Base-by-base conservation (phyloP, 139 green algal genomes). In the Auxenochlorella pyrenoidosa region DNA sequence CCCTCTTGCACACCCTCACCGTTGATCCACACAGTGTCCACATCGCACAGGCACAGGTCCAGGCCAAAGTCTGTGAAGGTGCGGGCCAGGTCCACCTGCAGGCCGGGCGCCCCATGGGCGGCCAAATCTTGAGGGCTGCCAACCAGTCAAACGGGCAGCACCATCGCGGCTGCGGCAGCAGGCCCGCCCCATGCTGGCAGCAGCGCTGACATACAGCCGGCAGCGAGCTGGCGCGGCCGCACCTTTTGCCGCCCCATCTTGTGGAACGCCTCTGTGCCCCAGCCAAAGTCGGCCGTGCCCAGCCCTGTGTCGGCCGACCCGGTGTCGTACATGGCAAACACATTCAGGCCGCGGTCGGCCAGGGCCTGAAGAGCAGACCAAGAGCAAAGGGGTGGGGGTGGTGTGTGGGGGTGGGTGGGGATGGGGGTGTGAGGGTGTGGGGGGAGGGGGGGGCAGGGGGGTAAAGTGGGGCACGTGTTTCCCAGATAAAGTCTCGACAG, bases 191-290 rank as follows among this genome's bases (percentile, higher is more conserved):
- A 54, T 10, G 47, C 10, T 54, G 6, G 47, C 63, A 71, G 63
- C 63, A 71, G 63, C 13, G 5, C 10, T 10, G 47, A 10, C 47
- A 6, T 10, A 18, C 47, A 10, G 47, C 47, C 47, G 47, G 47
- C 63, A 38, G 63, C 28, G 19, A 36, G 63, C 13, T 12, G 18
- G 15, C 54, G 54, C 54, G 54, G 38, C 71, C 36, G 86, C 84
- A 99, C 96, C 93, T 98, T 99, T 85, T 98, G 92, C 24, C 96
- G 88, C 5, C 94, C 94, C 97, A 99, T 99, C 85, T 97, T 97
- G 93, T 97, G 94, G 92, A 99, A 99, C 24, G 91, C 95, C 18
- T 82, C 66, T 3, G 88, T 94, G 75, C 97, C 97, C 97, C 97
- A 99, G 47, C 97, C 97, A 89, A 98, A 98, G 90, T 99, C 97